Evolutionary conservation across 192 early-diverging fungal species (phyloP).

Genomic region (Podila horticola): DNA sequence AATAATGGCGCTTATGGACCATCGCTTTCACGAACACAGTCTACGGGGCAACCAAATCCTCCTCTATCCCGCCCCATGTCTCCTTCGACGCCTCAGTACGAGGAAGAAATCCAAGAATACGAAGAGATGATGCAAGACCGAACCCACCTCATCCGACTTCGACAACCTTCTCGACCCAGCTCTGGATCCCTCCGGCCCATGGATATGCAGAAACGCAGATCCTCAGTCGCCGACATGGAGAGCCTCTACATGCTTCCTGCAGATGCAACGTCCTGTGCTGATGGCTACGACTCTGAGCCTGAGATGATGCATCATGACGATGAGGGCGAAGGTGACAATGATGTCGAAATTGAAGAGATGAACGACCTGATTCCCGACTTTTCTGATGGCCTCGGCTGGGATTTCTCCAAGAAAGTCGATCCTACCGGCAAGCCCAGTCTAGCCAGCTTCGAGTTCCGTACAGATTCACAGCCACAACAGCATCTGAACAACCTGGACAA

Average conservation of each 20-base stretch:
- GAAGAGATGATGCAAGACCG: slow-evolving; percentile 46
- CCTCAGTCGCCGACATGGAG: slow-evolving; percentile 39
- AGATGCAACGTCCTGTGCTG: slow-evolving; percentile 2
- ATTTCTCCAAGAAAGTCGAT: slow-evolving; percentile 21
- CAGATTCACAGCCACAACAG: not conserved
- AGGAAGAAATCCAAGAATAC: slow-evolving; percentile 26
- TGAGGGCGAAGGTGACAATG: slow-evolving; percentile 1
- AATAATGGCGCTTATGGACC: not conserved
- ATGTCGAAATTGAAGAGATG: not conserved
- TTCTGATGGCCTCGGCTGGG: slow-evolving; percentile 38
- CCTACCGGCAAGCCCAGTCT: slow-evolving; percentile 10
- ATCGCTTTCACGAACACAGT: slow-evolving; percentile 23
- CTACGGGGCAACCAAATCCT: slow-evolving; percentile 5
- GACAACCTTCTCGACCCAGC: slow-evolving; percentile 19
- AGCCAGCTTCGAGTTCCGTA: slow-evolving; percentile 6
- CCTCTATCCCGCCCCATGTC: slow-evolving; percentile 14
- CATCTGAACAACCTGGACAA: not conserved
- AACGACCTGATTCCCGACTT: slow-evolving; percentile 31
- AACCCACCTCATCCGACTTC: slow-evolving; percentile 23
- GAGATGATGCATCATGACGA: slow-evolving; percentile 25
- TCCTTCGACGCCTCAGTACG: not conserved
- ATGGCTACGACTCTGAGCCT: slow-evolving; percentile 51
- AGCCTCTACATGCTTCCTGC: slow-evolving; percentile 21
- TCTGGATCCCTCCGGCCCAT: not conserved
- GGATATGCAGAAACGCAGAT: slow-evolving; percentile 15